Percentiles rank a stretch among this genome's conserved stretches.
phyloP scores from a whole-genome alignment of 306 rosid species.

The Lagenaria siceraria region DNA sequence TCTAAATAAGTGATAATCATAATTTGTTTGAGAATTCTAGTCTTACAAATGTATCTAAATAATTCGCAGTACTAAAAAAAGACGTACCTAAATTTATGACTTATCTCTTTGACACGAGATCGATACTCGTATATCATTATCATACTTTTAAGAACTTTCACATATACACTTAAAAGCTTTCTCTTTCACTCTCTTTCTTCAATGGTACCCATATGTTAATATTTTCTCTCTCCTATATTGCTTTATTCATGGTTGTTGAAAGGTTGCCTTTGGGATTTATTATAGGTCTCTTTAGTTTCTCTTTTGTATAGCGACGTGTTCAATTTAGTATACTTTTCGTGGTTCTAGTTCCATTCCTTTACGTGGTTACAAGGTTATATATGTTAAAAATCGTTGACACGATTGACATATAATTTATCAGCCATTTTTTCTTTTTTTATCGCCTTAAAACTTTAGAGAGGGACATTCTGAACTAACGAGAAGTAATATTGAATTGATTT shows the following conservation, averaged over 20 bases:
- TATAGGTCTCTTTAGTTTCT: not conserved
- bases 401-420: no score
- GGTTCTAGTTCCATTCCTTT: not conserved
- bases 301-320: not conserved
- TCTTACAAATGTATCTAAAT: no score
- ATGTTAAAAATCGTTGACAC: not conserved
- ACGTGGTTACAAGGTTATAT: not conserved
- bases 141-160: not conserved
- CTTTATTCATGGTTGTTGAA: not conserved
- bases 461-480: not conserved
- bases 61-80: no score
- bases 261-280: constrained; percentile 4
- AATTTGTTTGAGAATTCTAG: not conserved
- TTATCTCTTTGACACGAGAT: not conserved
- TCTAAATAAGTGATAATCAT: not conserved
- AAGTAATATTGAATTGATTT: not conserved
- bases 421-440: not conserved
- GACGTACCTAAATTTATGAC: not conserved
- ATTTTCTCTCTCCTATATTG: not conserved
- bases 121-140: not conserved
- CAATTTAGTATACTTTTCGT: not conserved
- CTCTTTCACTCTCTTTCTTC: not conserved
- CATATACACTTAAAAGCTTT: not conserved
- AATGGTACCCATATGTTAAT: not conserved
- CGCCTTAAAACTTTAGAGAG: not conserved